Evolutionary conservation across 2,329 filamentous ascomycete species (phyloP).

Genomic region (Alternaria sp.): DNA sequence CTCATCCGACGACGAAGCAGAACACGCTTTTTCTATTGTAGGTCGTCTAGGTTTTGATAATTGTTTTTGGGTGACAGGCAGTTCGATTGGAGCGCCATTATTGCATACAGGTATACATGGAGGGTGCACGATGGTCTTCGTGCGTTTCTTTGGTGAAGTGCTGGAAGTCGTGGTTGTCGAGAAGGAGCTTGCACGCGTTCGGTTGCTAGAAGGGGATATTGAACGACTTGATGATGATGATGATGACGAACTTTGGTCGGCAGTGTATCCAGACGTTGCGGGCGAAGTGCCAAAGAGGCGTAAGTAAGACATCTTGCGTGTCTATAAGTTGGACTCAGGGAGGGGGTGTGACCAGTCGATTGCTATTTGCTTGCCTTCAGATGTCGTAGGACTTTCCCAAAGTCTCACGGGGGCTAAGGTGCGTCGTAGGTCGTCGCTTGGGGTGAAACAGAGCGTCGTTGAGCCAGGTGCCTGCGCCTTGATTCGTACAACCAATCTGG

Average conservation of each 20-base stretch:
- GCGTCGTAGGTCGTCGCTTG: neutral
- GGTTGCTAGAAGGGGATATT: neutral
- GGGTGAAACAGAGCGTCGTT: neutral
- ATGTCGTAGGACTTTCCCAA: neutral
- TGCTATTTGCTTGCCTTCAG: neutral
- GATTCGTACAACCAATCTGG: neutral
- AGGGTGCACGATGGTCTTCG: neutral
- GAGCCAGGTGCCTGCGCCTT: neutral
- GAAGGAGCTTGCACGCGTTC: neutral
- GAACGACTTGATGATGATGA: neutral
- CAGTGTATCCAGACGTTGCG: neutral
- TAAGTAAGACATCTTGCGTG: neutral
- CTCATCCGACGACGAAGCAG: neutral
- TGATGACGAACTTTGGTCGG: neutral
- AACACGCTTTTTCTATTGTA: neutral
- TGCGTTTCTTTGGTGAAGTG: neutral
- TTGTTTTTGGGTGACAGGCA: neutral
- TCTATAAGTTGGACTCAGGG: neutral
- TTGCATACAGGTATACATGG: neutral
- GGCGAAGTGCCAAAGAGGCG: neutral
- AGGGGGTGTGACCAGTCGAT: neutral
- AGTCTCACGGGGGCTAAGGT: neutral
- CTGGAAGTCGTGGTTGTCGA: neutral
- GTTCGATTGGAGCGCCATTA: neutral
- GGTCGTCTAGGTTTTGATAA: neutral